Evolutionary conservation across 306 rosid species (phyloP), one percentile per base, ranked within the genome.

Genomic region (Acacia melanoxylon): DNA sequence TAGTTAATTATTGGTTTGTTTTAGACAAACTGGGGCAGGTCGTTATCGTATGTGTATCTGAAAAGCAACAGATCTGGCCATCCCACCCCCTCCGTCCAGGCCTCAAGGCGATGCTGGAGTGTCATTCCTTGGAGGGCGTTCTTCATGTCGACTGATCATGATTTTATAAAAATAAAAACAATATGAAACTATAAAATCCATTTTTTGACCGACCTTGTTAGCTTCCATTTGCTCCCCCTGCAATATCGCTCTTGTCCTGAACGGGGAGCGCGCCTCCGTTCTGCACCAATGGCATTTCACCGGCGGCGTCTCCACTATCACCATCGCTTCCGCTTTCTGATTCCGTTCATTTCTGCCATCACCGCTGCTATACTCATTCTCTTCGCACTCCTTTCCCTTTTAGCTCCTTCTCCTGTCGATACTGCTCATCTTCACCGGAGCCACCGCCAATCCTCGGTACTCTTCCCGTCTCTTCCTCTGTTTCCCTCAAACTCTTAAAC

Each of bases 291-390:
- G 99, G 94, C 92, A 35, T 62, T 76, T 81, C 98, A 86, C 63
- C 93, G 99, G 87, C 99, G 99, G 87, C 99, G 99, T 76, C 78
- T 86, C 83, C 87, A 91, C 86, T 83, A 86, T 86, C 83, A 83
- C 72, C 90, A 91, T 79, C 90, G 97, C 12, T 87, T 89, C 79
- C 90, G 94, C 31, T 80, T 48, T 6, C 27, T 90, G 78, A 72
- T 92, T 82, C 99, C 97, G 58, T 58, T 89, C 65, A 67, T 96
- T 52, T 91, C 97, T 10, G 85, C 91, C 88, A 72, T 90, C 85
- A 87, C 88, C 77, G 92, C 88, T 65, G 86, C 88, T 44, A 84
- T 96, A 10, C 88, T 96, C 41, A 66, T 96, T 67, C 87, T 96
- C 86, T 89, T 93, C 72, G 93, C 89, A 17, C 67, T 96, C 78